phyloP scores from a whole-genome alignment of 768 basidiomycete species.

The Wakefieldia striispora region DNA sequence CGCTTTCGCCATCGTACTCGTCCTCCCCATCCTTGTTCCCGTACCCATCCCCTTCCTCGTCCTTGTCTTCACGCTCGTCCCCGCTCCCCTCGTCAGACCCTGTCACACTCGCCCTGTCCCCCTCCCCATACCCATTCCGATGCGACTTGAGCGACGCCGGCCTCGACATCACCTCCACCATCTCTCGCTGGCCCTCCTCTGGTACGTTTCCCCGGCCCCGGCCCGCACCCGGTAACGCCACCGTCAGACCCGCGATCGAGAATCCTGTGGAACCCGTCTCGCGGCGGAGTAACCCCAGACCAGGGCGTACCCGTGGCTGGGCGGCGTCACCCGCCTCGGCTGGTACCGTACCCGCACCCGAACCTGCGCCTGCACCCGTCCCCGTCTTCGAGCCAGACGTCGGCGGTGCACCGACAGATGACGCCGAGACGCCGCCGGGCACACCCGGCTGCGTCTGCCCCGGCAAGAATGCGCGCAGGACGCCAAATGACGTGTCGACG shows the following conservation, averaged over 20 bases:
- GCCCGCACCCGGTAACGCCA: conserved; percentile 47
- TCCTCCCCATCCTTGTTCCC: conserved; percentile 24
- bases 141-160: conserved; percentile 47
- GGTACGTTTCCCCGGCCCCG: conserved; percentile 8
- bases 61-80: conserved; percentile 17
- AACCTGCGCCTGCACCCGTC: too few species aligned
- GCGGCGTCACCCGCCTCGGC: not conserved
- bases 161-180: conserved; percentile 50
- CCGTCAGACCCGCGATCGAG: conserved; percentile 75
- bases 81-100: not conserved
- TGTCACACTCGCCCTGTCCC: conserved; percentile 9
- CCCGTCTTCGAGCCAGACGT: not conserved
- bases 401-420: too few species aligned
- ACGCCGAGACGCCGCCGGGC: too few species aligned
- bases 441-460: conserved; percentile 32
- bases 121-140: conserved; percentile 16
- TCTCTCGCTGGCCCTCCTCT: conserved; percentile 47
- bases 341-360: too few species aligned
- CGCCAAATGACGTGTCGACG: conserved; percentile 87
- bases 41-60: conserved; percentile 20
- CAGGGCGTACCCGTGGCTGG: conserved; percentile 31
- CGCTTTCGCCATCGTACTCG: conserved; percentile 27
- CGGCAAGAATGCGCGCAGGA: conserved; percentile 75
- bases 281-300: conserved; percentile 68
- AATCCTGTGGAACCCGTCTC: conserved; percentile 83